These are phyloP conservation scores for Kalaharituber pfeilii DNA, from an alignment of 2,329 filamentous ascomycete genomes.

Conservation along the genomic window DNA sequence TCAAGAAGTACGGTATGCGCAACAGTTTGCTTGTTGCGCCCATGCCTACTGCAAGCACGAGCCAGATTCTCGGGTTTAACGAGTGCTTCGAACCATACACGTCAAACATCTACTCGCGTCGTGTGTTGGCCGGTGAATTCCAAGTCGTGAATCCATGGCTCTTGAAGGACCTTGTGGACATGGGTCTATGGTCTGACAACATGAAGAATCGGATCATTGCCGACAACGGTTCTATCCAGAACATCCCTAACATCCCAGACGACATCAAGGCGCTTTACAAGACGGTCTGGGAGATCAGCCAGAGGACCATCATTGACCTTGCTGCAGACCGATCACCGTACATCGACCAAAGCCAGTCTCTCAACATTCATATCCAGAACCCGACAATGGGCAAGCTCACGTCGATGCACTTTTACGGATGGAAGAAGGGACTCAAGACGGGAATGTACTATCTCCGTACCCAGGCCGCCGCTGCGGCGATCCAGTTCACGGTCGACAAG, in stretches of 20 bases:
- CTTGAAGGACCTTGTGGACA: constrained; percentile 91
- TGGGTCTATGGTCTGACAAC: constrained; percentile 95
- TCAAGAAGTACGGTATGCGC: constrained; percentile 81
- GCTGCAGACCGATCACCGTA: constrained; percentile 88
- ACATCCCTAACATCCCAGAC: constrained; percentile 87
- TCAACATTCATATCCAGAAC: constrained; percentile 99
- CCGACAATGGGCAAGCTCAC: constrained; percentile 99
- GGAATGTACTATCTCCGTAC: constrained; percentile 99
- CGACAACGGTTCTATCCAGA: constrained; percentile 87
- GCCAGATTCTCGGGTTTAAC: constrained; percentile 96
- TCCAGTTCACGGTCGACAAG: constrained; percentile 98
- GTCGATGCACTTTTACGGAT: constrained; percentile 97
- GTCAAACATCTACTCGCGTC: constrained; percentile 97
- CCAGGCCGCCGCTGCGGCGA: constrained; percentile 87
- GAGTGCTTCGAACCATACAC: constrained; percentile 99
- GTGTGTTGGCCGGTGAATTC: constrained; percentile 95
- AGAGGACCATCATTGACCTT: constrained; percentile 92
- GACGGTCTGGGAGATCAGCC: constrained; percentile 98
- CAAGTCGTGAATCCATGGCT: constrained; percentile 99
- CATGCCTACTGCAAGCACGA: constrained; percentile 95
- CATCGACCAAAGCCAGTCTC: constrained; percentile 96
- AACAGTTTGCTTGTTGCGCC: constrained; percentile 91
- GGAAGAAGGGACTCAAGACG: constrained; percentile 98
- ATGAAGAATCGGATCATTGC: constrained; percentile 99
- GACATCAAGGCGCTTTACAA: constrained; percentile 98